phyloP scores from a whole-genome alignment of 495 filamentous ascomycete genomes.

The Aspergillus haitiensis region DNA sequence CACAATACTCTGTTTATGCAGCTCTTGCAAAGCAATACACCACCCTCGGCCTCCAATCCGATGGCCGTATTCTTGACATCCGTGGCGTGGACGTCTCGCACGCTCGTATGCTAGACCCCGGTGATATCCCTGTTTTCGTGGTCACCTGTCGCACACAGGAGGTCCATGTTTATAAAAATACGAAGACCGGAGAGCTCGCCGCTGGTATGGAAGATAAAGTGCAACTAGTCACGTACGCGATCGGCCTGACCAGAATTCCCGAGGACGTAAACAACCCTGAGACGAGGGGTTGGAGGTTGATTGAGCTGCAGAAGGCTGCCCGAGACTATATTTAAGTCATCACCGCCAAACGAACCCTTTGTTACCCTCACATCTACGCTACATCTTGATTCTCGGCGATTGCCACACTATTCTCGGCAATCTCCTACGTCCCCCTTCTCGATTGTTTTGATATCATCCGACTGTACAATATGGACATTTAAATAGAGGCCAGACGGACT shows the following conservation, averaged over 20 bases:
- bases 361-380: slow-evolving; percentile 8
- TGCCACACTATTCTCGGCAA: slow-evolving; percentile 17
- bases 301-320: slow-evolving; percentile 97
- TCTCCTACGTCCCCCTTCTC: slow-evolving; percentile 24
- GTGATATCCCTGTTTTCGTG: slow-evolving; percentile 96
- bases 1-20: slow-evolving; percentile 91
- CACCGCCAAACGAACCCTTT: background rate
- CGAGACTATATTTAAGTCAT: slow-evolving; percentile 80
- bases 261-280: slow-evolving; percentile 97
- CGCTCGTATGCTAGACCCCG: slow-evolving; percentile 91
- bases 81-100: slow-evolving; percentile 86
- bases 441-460: slow-evolving; percentile 34
- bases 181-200: slow-evolving; percentile 82
- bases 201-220: slow-evolving; percentile 99
- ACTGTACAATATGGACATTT: slow-evolving; percentile 47
- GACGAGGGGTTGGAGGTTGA: slow-evolving; percentile 92
- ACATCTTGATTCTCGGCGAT: slow-evolving; percentile 13
- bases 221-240: slow-evolving; percentile 95
- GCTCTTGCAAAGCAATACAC: slow-evolving; percentile 94
- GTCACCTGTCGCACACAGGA: slow-evolving; percentile 96
- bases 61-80: slow-evolving; percentile 93
- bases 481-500: slow-evolving; percentile 41
- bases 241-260: slow-evolving; percentile 86
- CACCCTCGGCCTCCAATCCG: slow-evolving; percentile 85
- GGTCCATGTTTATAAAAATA: slow-evolving; percentile 92